Evolutionary conservation across 352 stramenopile genomes (phyloP).

Genomic region (Phytophthora colocasiae): DNA sequence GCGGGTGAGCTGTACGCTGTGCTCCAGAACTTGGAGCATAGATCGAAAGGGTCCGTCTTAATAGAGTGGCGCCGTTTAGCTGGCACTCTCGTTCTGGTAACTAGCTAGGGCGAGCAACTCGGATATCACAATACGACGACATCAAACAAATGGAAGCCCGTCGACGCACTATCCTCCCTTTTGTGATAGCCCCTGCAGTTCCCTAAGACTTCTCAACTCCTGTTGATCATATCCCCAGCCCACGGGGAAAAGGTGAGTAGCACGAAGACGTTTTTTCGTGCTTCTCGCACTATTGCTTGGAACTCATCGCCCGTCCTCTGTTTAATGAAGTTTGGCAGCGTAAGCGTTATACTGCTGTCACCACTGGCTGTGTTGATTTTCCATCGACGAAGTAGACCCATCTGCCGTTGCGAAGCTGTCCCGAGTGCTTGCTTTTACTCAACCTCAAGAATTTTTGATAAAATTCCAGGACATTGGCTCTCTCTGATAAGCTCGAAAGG

Average conservation of each 20-base stretch:
- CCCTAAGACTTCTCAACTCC: conserved; percentile 14
- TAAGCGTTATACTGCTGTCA: background rate
- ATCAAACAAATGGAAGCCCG: conserved; percentile 41
- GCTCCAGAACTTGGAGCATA: conserved; percentile 36
- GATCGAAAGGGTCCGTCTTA: conserved; percentile 27
- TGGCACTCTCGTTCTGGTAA: too few species aligned
- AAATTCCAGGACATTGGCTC: conserved; percentile 9
- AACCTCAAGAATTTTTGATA: conserved; percentile 19
- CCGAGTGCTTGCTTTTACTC: conserved; percentile 7
- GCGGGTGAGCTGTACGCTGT: conserved; percentile 6
- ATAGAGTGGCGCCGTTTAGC: conserved; percentile 44
- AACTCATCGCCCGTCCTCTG: background rate
- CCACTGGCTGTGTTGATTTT: background rate
- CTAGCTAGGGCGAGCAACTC: background rate
- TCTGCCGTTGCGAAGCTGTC: background rate
- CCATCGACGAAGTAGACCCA: too few species aligned
- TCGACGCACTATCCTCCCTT: conserved; percentile 17
- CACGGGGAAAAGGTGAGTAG: conserved; percentile 43
- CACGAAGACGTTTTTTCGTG: conserved; percentile 53
- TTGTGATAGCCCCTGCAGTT: background rate
- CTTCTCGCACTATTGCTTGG: conserved; percentile 44
- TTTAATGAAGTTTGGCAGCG: conserved; percentile 7
- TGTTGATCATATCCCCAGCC: conserved; percentile 31
- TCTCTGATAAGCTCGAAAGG: conserved; percentile 16
- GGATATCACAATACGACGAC: conserved; percentile 31